These are phyloP conservation scores for Bacterosira constricta DNA, from an alignment of 108 stramenopile species.

Conservation along the genomic window DNA sequence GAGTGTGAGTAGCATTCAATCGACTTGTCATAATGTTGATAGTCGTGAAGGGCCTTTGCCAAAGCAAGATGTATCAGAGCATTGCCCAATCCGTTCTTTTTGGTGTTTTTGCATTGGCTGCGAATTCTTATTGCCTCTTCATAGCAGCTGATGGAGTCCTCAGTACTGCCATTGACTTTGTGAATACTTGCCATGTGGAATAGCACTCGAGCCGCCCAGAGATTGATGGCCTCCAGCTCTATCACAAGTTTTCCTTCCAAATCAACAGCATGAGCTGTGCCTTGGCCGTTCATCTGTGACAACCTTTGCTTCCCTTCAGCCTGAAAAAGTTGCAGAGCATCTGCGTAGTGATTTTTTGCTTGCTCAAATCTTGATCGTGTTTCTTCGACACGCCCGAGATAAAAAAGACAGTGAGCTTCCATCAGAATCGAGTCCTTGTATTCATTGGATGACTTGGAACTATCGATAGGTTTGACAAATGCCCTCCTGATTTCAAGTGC, in stretches of 20 bases:
- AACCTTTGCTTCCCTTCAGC: conserved; percentile 21
- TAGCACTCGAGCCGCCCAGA: conserved; percentile 35
- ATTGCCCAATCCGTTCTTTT: conserved; percentile 23
- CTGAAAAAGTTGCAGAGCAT: conserved; percentile 30
- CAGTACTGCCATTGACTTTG: conserved; percentile 8
- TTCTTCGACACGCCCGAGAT: conserved; percentile 37
- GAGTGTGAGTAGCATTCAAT: conserved; percentile 35
- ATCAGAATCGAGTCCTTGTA: not conserved
- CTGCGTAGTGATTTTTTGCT: conserved; percentile 24
- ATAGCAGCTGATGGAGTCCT: conserved; percentile 12
- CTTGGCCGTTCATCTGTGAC: not conserved
- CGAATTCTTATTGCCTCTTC: conserved; percentile 35
- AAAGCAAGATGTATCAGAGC: conserved; percentile 24
- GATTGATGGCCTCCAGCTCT: conserved; percentile 40
- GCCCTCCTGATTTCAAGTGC: conserved; percentile 23
- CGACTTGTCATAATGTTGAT: conserved; percentile 30
- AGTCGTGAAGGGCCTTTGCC: conserved; percentile 20
- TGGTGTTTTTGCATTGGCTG: conserved; percentile 10
- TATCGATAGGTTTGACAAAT: not conserved
- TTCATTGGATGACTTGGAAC: not conserved
- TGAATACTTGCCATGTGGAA: conserved; percentile 31
- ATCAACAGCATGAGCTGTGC: not conserved
- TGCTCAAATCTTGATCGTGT: not conserved
- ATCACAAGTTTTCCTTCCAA: conserved; percentile 3
- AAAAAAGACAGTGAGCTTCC: conserved; percentile 35